Evolutionary conservation across 768 basidiomycete species (phyloP).

Genomic region (Auricularia cornea): DNA sequence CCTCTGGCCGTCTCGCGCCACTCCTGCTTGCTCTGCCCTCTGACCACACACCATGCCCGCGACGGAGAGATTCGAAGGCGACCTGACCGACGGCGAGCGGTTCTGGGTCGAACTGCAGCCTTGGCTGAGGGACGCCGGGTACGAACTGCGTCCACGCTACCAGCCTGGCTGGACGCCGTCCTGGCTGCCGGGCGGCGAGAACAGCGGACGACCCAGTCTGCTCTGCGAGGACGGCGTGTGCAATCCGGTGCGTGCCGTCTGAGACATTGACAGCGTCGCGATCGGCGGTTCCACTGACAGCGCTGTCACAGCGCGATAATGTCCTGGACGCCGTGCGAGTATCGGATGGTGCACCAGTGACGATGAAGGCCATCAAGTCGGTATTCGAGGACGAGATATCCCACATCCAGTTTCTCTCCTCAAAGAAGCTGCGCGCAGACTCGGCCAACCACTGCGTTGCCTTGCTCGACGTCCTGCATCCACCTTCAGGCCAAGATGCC

Average conservation of each 20-base stretch:
- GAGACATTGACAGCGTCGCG: background rate
- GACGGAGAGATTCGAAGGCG: background rate
- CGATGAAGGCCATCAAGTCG: background rate
- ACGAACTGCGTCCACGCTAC: background rate
- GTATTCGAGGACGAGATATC: conserved; percentile 7
- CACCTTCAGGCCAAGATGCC: conserved; percentile 17
- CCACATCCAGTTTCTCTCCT: conserved; percentile 6
- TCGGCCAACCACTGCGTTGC: conserved; percentile 18
- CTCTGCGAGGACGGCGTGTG: background rate
- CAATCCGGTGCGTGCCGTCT: background rate
- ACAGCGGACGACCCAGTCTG: background rate
- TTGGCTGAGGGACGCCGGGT: background rate
- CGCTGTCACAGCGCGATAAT: background rate
- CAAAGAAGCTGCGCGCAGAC: conserved; percentile 4
- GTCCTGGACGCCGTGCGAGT: background rate
- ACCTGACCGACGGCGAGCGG: background rate
- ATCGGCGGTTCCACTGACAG: background rate
- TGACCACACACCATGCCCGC: no score
- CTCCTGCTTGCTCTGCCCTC: no score
- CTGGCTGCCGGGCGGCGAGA: background rate
- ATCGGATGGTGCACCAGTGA: background rate
- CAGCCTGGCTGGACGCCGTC: background rate
- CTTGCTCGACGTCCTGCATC: conserved; percentile 12
- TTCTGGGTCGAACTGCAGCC: background rate
- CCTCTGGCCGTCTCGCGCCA: no score